These are phyloP conservation scores for Macrolepiota fuliginosa DNA, from an alignment of 768 basidiomycete genomes.

Conservation along the genomic window DNA sequence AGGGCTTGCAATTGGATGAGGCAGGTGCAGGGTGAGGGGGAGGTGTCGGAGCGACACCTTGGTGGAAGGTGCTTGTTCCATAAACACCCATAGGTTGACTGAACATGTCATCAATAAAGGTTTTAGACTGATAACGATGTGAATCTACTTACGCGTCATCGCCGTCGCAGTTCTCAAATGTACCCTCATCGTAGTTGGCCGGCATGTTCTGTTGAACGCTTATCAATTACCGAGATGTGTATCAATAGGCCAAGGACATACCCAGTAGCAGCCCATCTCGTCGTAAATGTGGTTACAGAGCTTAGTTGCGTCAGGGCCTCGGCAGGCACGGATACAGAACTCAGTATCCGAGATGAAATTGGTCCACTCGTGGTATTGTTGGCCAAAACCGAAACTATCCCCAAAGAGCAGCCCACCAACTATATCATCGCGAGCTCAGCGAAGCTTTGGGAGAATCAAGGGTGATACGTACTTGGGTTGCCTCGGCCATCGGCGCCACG, in stretches of 20 bases:
- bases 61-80: constrained; percentile 67
- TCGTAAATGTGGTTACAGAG: constrained; percentile 82
- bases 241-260: constrained; percentile 17
- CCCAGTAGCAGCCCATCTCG: constrained; percentile 59
- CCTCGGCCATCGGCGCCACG: constrained; percentile 64
- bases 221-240: not conserved
- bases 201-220: constrained; percentile 65
- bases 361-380: constrained; percentile 81
- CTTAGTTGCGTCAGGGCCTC: constrained; percentile 50
- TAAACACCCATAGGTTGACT: constrained; percentile 69
- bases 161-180: constrained; percentile 66
- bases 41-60: constrained; percentile 60
- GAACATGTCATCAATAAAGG: constrained; percentile 4
- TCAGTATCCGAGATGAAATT: constrained; percentile 67
- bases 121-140: not conserved
- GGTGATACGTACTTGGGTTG: constrained; percentile 34
- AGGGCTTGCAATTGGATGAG: constrained; percentile 60
- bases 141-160: constrained; percentile 42
- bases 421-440: constrained; percentile 27
- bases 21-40: constrained; percentile 54
- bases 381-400: constrained; percentile 46
- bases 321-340: constrained; percentile 77
- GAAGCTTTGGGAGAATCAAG: not conserved
- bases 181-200: constrained; percentile 55
- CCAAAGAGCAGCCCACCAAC: constrained; percentile 75